phyloP scores from a whole-genome alignment of 805 yeast genomes.

The Ogataea sp. region DNA sequence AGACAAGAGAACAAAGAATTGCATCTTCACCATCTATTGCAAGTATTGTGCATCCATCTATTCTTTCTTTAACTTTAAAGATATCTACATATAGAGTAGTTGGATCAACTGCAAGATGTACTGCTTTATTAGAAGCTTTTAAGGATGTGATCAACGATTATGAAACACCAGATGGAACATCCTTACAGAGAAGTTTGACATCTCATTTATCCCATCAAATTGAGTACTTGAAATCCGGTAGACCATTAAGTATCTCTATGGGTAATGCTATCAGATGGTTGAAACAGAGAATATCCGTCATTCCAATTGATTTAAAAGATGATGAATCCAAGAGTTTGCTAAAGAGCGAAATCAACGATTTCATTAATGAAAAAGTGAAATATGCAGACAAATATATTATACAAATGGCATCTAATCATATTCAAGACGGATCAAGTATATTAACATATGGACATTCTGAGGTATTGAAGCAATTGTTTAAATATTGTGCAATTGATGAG shows the following conservation, averaged over 20 bases:
- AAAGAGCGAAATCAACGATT: slow-evolving; percentile 64
- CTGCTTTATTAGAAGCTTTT: slow-evolving; percentile 79
- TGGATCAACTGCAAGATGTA: slow-evolving; percentile 83
- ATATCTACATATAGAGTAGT: slow-evolving; percentile 79
- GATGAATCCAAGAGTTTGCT: slow-evolving; percentile 59
- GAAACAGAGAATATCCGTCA: slow-evolving; percentile 82
- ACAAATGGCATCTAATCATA: slow-evolving; percentile 70
- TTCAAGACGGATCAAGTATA: slow-evolving; percentile 67
- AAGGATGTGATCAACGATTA: slow-evolving; percentile 73
- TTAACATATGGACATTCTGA: slow-evolving; percentile 85
- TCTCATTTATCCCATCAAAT: slow-evolving; percentile 86
- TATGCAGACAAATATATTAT: slow-evolving; percentile 78
- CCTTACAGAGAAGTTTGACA: slow-evolving; percentile 81
- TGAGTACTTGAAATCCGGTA: slow-evolving; percentile 81
- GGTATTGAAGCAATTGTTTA: slow-evolving; percentile 68
- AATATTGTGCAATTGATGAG: slow-evolving; percentile 55
- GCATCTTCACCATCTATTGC: slow-evolving; percentile 48
- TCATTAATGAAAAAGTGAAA: slow-evolving; percentile 77
- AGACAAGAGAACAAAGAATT: slow-evolving; percentile 69
- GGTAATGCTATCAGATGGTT: slow-evolving; percentile 97
- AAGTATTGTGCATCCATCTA: slow-evolving; percentile 79
- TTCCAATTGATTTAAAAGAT: slow-evolving; percentile 67
- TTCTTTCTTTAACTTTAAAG: slow-evolving; percentile 69
- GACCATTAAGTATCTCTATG: slow-evolving; percentile 91
- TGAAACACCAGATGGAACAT: slow-evolving; percentile 75